Conservation (phyloP, 257 asterid genomes). For the Ligustrum vulgare region DNA sequence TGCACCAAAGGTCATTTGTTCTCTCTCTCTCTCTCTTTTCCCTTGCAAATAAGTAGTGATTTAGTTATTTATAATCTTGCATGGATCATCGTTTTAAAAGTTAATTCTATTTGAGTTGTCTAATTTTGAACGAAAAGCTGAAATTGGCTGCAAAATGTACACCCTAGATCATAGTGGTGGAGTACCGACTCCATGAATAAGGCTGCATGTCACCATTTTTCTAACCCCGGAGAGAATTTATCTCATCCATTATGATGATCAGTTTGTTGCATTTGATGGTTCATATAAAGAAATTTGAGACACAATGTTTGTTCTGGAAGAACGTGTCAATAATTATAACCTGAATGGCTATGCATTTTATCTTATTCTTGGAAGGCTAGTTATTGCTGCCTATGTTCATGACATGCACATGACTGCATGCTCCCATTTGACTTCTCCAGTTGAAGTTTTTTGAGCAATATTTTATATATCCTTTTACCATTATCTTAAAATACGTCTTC, state of each 20-base stretch:
- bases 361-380: not conserved
- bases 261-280: not conserved
- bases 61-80: constrained; percentile 3
- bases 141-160: not conserved
- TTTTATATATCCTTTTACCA: not conserved
- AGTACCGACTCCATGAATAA: not conserved
- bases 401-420: not conserved
- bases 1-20: constrained; percentile 85
- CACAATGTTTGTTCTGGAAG: not conserved
- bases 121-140: not conserved
- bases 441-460: not conserved
- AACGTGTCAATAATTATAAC: not conserved
- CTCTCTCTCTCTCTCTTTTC: no score
- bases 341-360: not conserved
- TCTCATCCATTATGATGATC: not conserved
- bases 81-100: not conserved
- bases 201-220: not conserved
- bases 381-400: not conserved
- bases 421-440: not conserved
- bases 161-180: not conserved
- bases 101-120: not conserved
- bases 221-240: not conserved
- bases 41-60: constrained; percentile 4
- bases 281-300: not conserved
- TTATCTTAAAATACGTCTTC: not conserved